phyloP scores from a whole-genome alignment of 306 rosid genomes.

The Vicia villosa region DNA sequence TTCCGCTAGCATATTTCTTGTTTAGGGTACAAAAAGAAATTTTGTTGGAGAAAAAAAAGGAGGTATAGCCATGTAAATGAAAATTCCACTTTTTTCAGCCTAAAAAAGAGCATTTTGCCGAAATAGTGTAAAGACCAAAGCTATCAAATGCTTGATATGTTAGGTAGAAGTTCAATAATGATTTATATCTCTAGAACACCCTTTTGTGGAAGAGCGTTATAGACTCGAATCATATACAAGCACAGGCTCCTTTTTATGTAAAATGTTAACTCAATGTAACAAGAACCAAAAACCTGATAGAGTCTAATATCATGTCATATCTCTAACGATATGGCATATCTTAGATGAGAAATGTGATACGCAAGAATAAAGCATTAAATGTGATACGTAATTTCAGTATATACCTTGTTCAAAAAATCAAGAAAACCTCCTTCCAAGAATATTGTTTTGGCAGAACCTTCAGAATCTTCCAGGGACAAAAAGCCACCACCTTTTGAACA shows the following conservation, averaged over 20 bases:
- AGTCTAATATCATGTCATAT: constrained; percentile 20
- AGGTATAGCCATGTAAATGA: constrained; percentile 1
- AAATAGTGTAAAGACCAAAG: too few species aligned
- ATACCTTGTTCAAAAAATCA: constrained; percentile 81
- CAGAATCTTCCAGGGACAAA: constrained; percentile 72
- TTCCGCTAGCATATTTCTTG: not conserved
- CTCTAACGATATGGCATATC: constrained; percentile 29
- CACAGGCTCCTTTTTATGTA: constrained; percentile 14
- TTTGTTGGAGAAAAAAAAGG: not conserved
- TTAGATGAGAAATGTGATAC: constrained; percentile 18
- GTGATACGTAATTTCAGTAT: constrained; percentile 26
- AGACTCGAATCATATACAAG: not conserved
- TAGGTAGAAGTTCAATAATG: too few species aligned
- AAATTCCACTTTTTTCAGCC: not conserved
- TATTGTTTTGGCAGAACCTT: constrained; percentile 55
- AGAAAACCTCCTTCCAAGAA: constrained; percentile 83
- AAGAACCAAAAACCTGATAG: constrained; percentile 10
- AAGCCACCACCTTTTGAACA: constrained; percentile 65
- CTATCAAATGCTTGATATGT: too few species aligned
- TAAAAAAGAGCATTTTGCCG: too few species aligned
- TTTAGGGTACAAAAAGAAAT: not conserved
- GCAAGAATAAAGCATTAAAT: constrained; percentile 29
- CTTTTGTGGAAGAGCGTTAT: not conserved
- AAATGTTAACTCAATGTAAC: constrained; percentile 17
- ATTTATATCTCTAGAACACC: not conserved